Evolutionary conservation across 495 filamentous ascomycete species (phyloP).

Genomic region (Talaromyces proteolyticus): DNA sequence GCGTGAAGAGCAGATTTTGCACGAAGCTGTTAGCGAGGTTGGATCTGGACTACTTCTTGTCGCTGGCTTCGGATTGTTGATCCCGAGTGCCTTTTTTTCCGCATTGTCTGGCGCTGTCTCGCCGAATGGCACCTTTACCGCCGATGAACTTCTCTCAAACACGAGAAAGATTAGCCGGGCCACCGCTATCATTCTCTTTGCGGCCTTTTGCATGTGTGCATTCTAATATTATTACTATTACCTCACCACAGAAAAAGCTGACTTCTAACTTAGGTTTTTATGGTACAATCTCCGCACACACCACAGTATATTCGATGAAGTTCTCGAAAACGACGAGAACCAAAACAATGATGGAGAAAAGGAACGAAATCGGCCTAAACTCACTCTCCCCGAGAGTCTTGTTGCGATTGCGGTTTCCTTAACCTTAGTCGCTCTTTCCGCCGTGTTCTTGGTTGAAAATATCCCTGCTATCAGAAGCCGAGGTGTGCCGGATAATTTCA

Average conservation of each 20-base stretch:
- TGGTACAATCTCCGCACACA: constrained; percentile 81
- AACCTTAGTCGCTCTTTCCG: constrained; percentile 70
- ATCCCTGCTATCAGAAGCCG: constrained; percentile 70
- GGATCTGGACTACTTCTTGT: constrained; percentile 76
- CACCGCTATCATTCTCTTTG: constrained; percentile 69
- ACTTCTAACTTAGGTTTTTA: constrained; percentile 50
- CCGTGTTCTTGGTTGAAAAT: constrained; percentile 74
- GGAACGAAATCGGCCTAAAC: constrained; percentile 58
- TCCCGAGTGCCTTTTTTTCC: constrained; percentile 72
- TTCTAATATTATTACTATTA: background rate
- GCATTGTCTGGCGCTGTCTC: constrained; percentile 43
- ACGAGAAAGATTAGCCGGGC: constrained; percentile 67
- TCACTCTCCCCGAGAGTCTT: constrained; percentile 72
- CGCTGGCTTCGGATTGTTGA: constrained; percentile 74
- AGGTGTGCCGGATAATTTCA: constrained; percentile 68
- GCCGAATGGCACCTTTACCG: constrained; percentile 12
- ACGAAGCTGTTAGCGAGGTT: constrained; percentile 73
- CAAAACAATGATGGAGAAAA: constrained; percentile 63
- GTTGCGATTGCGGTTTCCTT: constrained; percentile 63
- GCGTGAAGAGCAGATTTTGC: constrained; percentile 60
- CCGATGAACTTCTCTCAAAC: constrained; percentile 35
- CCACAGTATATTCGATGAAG: constrained; percentile 68
- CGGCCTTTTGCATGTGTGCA: constrained; percentile 59
- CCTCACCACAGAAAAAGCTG: constrained; percentile 2
- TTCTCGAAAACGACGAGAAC: constrained; percentile 65